phyloP scores from a whole-genome alignment of 441 rosid genomes.

The Populus hybrid region DNA sequence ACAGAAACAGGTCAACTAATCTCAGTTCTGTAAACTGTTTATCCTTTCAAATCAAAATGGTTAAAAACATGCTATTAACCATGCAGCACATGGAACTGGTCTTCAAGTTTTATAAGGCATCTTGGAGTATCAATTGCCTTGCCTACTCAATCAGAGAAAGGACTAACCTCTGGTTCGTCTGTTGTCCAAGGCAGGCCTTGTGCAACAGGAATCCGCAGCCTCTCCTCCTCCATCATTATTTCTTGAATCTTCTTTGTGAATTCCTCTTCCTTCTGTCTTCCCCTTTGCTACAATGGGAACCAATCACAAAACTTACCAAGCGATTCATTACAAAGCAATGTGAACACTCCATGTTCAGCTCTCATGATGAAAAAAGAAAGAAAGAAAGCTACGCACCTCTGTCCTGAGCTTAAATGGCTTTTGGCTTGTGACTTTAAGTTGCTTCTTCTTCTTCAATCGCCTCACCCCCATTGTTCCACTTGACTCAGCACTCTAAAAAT shows the following conservation, averaged over 20 bases:
- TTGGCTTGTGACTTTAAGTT: constrained; percentile 55
- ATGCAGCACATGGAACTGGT: too few relatives aligned
- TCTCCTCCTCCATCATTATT: constrained; percentile 62
- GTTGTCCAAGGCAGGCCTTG: constrained; percentile 99
- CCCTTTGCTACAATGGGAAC: constrained; percentile 64
- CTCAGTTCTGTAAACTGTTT: not conserved
- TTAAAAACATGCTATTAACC: too few relatives aligned
- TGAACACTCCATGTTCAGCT: not conserved
- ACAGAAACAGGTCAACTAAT: not conserved
- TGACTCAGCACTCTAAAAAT: constrained; percentile 70
- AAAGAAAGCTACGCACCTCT: constrained; percentile 50
- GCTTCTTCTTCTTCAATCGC: constrained; percentile 74
- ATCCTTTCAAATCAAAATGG: not conserved
- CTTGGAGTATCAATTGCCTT: not conserved
- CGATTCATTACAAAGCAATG: constrained; percentile 6
- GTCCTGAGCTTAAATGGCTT: constrained; percentile 87
- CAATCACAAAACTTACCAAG: constrained; percentile 16
- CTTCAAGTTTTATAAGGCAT: too few relatives aligned
- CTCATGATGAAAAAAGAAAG: not conserved
- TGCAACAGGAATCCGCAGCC: constrained; percentile 69
- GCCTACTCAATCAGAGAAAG: not conserved
- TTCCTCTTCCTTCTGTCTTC: constrained; percentile 80
- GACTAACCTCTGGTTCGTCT: constrained; percentile 87
- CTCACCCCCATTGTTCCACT: constrained; percentile 58
- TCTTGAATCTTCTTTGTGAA: too few relatives aligned